Base-by-base conservation (phyloP, 192 early-diverging fungal species). In the Allomyces arbusculus region DNA sequence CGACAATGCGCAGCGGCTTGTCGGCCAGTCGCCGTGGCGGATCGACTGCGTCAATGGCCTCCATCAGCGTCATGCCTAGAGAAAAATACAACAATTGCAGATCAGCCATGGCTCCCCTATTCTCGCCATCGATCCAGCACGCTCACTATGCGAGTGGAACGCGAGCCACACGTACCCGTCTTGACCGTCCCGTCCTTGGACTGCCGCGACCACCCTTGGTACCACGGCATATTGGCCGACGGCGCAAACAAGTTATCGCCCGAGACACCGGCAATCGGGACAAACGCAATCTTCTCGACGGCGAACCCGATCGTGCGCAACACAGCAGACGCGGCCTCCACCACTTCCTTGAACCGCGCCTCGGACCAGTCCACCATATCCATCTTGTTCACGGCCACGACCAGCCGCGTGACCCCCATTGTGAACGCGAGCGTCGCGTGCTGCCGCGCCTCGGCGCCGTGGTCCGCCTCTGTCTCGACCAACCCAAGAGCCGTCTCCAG, bases 341-440 rank as follows among this genome's bases (percentile, higher is more conserved):
- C 82, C 79, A 94, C 93, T 80, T 94, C 92, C 69, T 84, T 81
- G 87, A 87, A 95, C 76, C 95, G 92, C 73, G 82, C 89, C 81
- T 94, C 84, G 76, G 84, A 87, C 85, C 87, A 97, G 78, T 89
- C 86, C 85, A 86, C 86, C 77, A 93, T 84, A 87, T 97, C 95
- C 92, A 97, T 97, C 88, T 97, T 97, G 91, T 97, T 97, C 80
- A 97, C 87, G 77, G 91, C 92, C 71, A 97, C 92, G 68, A 97
- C 92, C 76, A 97, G 85, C 85, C 95, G 95, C 74, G 80, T 84
- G 77, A 97, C 95, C 87, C 95, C 95, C 69, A 97, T 89, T 75
- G 91, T 93, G 89, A 84, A 91, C 69, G 91, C 91, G 66, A 97
- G 87, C 79, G 93, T 89, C 71, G 92, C 92, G 87, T 97, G 95